Conservation (phyloP, 2,329 filamentous ascomycete species). For the Atkinsonella hypoxylon region DNA sequence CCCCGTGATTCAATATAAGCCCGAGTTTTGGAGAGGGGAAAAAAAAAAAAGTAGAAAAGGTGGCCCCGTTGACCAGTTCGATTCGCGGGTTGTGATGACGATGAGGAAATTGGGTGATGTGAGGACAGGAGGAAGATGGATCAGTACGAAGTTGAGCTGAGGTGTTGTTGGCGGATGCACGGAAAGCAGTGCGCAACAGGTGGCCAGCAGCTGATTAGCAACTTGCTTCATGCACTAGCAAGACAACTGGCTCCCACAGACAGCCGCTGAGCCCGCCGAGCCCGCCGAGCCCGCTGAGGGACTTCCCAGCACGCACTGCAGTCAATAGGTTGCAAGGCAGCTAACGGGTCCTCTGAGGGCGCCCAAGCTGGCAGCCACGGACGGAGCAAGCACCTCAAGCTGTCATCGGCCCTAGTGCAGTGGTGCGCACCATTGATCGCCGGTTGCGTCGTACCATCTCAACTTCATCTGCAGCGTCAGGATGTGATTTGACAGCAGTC, state of each 20-base stretch:
- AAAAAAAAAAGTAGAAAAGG: background rate
- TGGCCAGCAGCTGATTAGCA: too few species aligned
- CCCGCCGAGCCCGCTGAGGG: too few species aligned
- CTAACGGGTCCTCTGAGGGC: background rate
- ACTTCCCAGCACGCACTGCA: too few species aligned
- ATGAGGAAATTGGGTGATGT: background rate
- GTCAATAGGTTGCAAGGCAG: too few species aligned
- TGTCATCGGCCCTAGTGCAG: too few species aligned
- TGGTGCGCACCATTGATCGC: background rate
- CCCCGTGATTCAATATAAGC: background rate
- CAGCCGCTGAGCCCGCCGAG: too few species aligned
- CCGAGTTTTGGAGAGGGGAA: background rate
- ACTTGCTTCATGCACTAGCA: too few species aligned
- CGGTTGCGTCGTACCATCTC: background rate
- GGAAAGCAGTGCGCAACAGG: background rate
- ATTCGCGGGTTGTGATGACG: conserved; percentile 2
- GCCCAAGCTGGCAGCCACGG: background rate
- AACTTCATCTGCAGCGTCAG: background rate
- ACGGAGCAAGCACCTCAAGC: too few species aligned
- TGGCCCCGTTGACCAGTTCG: background rate
- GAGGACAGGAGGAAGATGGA: conserved; percentile 1
- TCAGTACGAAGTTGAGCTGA: background rate
- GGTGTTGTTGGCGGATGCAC: conserved; percentile 4
- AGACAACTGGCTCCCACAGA: too few species aligned
- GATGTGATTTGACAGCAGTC: too few species aligned